These are phyloP conservation scores for Pisolithus microcarpus DNA, from an alignment of 768 basidiomycete genomes.

Conservation along the genomic window DNA sequence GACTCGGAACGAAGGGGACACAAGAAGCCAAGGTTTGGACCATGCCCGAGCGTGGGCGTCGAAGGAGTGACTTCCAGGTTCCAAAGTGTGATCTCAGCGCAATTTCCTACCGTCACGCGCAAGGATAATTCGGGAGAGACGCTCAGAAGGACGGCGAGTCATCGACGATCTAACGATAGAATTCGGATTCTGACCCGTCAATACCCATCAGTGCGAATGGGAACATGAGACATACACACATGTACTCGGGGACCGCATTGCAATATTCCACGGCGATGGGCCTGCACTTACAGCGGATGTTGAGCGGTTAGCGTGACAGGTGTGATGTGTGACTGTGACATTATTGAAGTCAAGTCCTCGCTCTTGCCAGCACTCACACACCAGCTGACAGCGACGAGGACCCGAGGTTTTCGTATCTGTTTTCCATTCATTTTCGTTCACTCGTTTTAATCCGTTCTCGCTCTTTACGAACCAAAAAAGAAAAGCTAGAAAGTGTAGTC, in stretches of 20 bases:
- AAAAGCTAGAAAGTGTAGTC: not conserved
- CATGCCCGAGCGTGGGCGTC: slow-evolving; percentile 1
- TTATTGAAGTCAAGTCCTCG: no score
- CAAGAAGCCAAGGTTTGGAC: slow-evolving; percentile 20
- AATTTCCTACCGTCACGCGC: no score
- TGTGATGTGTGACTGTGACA: not conserved
- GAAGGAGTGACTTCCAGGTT: not conserved
- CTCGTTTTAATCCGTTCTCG: slow-evolving; percentile 14
- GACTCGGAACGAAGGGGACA: slow-evolving; percentile 7
- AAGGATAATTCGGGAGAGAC: no score
- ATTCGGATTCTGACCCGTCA: no score
- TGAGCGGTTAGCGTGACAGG: not conserved
- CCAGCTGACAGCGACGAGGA: not conserved
- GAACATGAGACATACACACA: no score
- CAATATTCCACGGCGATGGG: no score
- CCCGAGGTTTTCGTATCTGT: not conserved
- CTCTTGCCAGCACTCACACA: no score
- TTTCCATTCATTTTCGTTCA: not conserved
- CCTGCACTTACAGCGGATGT: no score
- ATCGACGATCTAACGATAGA: not conserved
- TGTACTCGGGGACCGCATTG: no score
- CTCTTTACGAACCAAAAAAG: slow-evolving; percentile 15
- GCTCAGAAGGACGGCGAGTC: not conserved
- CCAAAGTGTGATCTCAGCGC: not conserved
- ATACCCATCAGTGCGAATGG: no score